These are phyloP conservation scores for Lepidium africanum DNA, from an alignment of 345 rosid genomes.

Conservation along the genomic window DNA sequence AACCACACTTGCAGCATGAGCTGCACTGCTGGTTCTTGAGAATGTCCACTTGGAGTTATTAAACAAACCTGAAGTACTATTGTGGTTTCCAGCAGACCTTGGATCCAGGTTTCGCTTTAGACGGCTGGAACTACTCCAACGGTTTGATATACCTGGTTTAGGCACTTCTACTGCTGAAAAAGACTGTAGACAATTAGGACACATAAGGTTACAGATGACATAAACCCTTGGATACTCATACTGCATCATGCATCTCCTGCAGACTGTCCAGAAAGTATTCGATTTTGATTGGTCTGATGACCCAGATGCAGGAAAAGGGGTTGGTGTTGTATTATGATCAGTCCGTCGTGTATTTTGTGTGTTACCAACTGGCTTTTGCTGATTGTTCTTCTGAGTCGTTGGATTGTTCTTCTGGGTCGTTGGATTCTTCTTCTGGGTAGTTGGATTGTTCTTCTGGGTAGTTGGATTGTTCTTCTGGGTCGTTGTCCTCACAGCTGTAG, in stretches of 20 bases:
- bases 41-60: slow-evolving; percentile 37
- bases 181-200: slow-evolving; percentile 57
- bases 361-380: slow-evolving; percentile 12
- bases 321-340: slow-evolving; percentile 6
- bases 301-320: slow-evolving; percentile 12
- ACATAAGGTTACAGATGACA: slow-evolving; percentile 45
- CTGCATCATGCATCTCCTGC: slow-evolving; percentile 56
- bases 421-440: slow-evolving; percentile 21
- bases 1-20: slow-evolving; percentile 54
- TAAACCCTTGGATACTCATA: slow-evolving; percentile 54
- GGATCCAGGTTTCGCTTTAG: slow-evolving; percentile 32
- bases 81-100: slow-evolving; percentile 29
- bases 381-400: slow-evolving; percentile 27
- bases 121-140: slow-evolving; percentile 38
- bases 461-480: slow-evolving; percentile 24
- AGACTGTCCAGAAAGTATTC: slow-evolving; percentile 61
- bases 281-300: slow-evolving; percentile 29
- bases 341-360: neutral
- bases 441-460: slow-evolving; percentile 26
- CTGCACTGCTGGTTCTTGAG: slow-evolving; percentile 42
- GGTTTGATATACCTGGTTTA: slow-evolving; percentile 41
- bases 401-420: slow-evolving; percentile 25
- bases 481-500: slow-evolving; percentile 19
- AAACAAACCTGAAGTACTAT: slow-evolving; percentile 22
- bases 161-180: slow-evolving; percentile 48